Evolutionary conservation across 2,329 filamentous ascomycete genomes (phyloP).

Genomic region (Fusarium annulatum): DNA sequence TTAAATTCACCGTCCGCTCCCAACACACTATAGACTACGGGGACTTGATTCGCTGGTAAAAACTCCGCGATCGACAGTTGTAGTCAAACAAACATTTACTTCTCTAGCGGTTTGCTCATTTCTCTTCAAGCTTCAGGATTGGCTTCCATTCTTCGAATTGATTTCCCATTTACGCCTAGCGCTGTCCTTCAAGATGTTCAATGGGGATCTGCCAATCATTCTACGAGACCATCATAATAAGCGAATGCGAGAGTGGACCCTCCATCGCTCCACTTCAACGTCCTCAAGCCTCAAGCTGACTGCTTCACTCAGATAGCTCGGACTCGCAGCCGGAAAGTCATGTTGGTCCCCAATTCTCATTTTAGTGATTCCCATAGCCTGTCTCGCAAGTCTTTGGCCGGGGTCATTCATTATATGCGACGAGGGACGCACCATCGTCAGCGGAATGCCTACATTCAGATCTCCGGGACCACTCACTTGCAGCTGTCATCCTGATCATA

Average conservation of each 20-base stretch:
- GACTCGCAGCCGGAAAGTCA: neutral
- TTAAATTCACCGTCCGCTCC: neutral
- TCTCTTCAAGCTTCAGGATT: neutral
- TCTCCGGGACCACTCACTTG: neutral
- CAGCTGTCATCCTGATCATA: neutral
- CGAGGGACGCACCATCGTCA: neutral
- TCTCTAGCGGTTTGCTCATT: neutral
- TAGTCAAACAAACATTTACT: neutral
- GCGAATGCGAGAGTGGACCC: constrained; percentile 34
- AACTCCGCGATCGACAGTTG: neutral
- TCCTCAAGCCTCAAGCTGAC: constrained; percentile 1
- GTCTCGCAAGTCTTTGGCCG: neutral
- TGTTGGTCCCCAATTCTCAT: constrained; percentile 3
- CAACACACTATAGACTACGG: neutral
- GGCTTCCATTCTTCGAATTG: constrained; percentile 6
- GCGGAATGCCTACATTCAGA: neutral
- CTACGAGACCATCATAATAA: neutral
- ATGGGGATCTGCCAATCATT: neutral
- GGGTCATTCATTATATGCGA: neutral
- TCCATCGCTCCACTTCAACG: constrained; percentile 18
- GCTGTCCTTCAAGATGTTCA: neutral
- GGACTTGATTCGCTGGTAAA: neutral
- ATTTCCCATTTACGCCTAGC: constrained; percentile 20
- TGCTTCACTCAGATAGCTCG: neutral
- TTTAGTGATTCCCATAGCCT: neutral